phyloP scores from a whole-genome alignment of 768 basidiomycete genomes.

The Xerocomus spinulosus region DNA sequence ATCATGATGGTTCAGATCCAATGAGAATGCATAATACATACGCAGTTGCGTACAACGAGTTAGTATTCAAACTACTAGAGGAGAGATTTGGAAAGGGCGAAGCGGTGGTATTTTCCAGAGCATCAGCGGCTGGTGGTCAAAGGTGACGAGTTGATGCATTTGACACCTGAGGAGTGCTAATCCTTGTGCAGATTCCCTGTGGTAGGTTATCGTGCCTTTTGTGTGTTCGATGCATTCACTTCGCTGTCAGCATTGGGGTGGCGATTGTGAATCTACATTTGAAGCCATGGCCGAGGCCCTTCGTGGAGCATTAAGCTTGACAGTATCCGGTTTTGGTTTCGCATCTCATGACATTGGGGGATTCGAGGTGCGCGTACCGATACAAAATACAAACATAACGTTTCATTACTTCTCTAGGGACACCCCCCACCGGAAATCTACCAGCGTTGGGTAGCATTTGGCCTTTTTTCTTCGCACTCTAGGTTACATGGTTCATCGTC shows the following conservation, averaged over 20 bases:
- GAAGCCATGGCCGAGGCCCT: slow-evolving; percentile 77
- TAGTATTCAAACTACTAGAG: slow-evolving; percentile 60
- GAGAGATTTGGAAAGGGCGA: slow-evolving; percentile 57
- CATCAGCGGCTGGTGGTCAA: slow-evolving; percentile 68
- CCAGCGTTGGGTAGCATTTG: slow-evolving; percentile 74
- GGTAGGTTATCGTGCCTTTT: slow-evolving; percentile 1
- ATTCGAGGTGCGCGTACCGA: slow-evolving; percentile 47
- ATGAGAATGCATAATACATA: slow-evolving; percentile 71
- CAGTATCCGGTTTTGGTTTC: slow-evolving; percentile 65
- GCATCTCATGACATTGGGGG: slow-evolving; percentile 76
- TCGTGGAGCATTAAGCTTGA: slow-evolving; percentile 61
- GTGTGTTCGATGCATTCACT: neutral
- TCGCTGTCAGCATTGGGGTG: slow-evolving; percentile 58
- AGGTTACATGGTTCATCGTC: slow-evolving; percentile 69
- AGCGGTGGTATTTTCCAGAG: slow-evolving; percentile 66
- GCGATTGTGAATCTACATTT: slow-evolving; percentile 73
- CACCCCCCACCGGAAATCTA: slow-evolving; percentile 65
- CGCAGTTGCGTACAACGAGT: slow-evolving; percentile 62
- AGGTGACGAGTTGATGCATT: slow-evolving; percentile 31
- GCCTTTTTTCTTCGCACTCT: slow-evolving; percentile 72
- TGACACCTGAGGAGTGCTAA: neutral
- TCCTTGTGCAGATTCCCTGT: slow-evolving; percentile 14
- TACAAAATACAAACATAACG: neutral
- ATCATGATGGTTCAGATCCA: slow-evolving; percentile 65
- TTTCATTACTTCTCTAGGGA: slow-evolving; percentile 35